These are phyloP conservation scores for Lasiosphaeriaceae sp. DNA, from an alignment of 495 filamentous ascomycete species.

Conservation along the genomic window DNA sequence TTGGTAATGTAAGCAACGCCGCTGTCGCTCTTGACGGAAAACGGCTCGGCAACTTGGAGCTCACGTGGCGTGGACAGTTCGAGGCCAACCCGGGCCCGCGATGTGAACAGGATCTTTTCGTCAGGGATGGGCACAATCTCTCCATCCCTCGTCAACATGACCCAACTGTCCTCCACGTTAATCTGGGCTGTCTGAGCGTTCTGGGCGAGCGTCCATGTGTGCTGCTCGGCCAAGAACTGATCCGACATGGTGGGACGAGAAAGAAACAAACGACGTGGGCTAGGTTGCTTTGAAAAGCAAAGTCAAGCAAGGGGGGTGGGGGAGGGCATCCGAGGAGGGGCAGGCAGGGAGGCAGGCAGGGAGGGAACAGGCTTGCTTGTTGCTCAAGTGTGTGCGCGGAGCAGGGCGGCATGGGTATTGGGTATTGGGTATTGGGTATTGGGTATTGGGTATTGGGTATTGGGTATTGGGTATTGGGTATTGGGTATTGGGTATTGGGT, in stretches of 20 bases:
- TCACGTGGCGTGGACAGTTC: slow-evolving; percentile 42
- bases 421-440: too few relatives aligned
- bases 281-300: slow-evolving; percentile 2
- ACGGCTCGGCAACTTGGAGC: slow-evolving; percentile 39
- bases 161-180: slow-evolving; percentile 50
- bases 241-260: slow-evolving; percentile 30
- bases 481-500: too few relatives aligned
- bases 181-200: slow-evolving; percentile 28
- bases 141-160: slow-evolving; percentile 48
- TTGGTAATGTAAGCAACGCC: slow-evolving; percentile 79
- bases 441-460: too few relatives aligned
- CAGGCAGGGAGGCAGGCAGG: slow-evolving; percentile 1
- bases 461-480: too few relatives aligned
- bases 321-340: slow-evolving; percentile 5
- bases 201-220: slow-evolving; percentile 27
- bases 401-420: slow-evolving; percentile 17
- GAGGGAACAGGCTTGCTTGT: not conserved
- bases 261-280: slow-evolving; percentile 8
- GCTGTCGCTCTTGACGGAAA: slow-evolving; percentile 43
- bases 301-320: slow-evolving; percentile 6
- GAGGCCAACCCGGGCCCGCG: slow-evolving; percentile 40
- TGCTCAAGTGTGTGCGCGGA: slow-evolving; percentile 2
- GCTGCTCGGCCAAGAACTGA: slow-evolving; percentile 46
- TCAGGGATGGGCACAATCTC: slow-evolving; percentile 46
- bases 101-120: slow-evolving; percentile 45